Percentiles rank a stretch among this genome's conserved stretches.
phyloP scores from a whole-genome alignment of 2,329 filamentous ascomycete species.

The Nemania diffusa region DNA sequence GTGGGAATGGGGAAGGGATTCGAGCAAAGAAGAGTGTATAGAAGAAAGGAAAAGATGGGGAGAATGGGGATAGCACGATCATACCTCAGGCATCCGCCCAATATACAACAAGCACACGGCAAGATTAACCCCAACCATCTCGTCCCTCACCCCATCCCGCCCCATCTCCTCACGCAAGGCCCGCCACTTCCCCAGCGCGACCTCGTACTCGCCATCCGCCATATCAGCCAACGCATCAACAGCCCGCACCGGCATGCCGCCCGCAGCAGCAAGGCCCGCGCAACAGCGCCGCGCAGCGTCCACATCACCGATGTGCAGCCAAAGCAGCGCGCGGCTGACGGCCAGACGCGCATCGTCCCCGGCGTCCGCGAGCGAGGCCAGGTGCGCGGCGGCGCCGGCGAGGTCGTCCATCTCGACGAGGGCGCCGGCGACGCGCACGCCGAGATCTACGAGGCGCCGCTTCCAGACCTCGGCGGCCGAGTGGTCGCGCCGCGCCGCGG shows the following conservation, averaged over 20 bases:
- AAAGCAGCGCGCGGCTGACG: conserved; percentile 72
- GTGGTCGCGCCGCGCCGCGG: conserved; percentile 57
- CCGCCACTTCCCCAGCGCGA: conserved; percentile 72
- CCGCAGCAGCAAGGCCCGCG: conserved; percentile 48
- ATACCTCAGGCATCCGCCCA: conserved; percentile 77
- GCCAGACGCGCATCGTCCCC: conserved; percentile 50
- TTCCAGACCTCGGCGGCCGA: conserved; percentile 75
- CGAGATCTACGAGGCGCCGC: conserved; percentile 77
- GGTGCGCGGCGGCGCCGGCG: conserved; percentile 78
- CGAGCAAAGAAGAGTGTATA: background rate
- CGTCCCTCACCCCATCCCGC: conserved; percentile 59
- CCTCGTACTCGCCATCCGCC: conserved; percentile 77
- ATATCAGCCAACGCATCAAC: conserved; percentile 78
- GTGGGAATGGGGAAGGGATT: background rate
- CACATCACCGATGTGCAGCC: conserved; percentile 82
- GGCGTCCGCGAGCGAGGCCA: conserved; percentile 65
- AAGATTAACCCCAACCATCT: conserved; percentile 82
- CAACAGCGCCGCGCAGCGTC: conserved; percentile 70
- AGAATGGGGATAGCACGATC: conserved; percentile 34
- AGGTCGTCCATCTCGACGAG: conserved; percentile 89
- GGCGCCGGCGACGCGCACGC: conserved; percentile 71
- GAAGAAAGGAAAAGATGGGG: background rate
- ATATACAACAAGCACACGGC: conserved; percentile 87
- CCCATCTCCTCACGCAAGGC: conserved; percentile 58
- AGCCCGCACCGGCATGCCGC: conserved; percentile 54